Base-by-base conservation (phyloP, 2,329 filamentous ascomycete genomes). In the Chalaropsis thielavioides region DNA sequence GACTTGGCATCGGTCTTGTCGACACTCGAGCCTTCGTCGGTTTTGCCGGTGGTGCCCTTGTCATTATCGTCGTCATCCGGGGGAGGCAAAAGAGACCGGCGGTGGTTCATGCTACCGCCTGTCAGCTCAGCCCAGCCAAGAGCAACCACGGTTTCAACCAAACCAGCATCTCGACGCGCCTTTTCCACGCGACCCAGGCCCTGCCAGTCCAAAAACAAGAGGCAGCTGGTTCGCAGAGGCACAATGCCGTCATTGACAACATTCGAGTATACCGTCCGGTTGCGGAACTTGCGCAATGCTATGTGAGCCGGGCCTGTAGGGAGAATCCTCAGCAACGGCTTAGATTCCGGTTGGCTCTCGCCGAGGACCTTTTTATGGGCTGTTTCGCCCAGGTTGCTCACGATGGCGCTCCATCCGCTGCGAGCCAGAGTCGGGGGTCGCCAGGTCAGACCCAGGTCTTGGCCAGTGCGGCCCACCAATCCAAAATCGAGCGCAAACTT, bases 201-300 rank as follows among this genome's bases (percentile, higher is more conserved):
- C 75, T 92, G 88, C 94, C 94, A 99, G 73, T 99, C 94, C 1
- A 99, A 78, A 71, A 99, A 99, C 5, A 99, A 76, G n/a, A 99
- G 78, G 74, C 92, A 99, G 68, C 92, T 97, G 3, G 94, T 99
- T 24, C 94, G 85, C 41, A 99, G 77, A 2, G 94, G 94, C 3
- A 99, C 94, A 69, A 99, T 96, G 2, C 92, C 92, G 75, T 97
- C 92, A 72, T 97, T 97, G 69, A 97, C 92, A 13, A 97, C 92
- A 71, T 97, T 97, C 1, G 92, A 96, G 73, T 97, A 97, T 1
- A 96, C 80, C 0, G 94, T 97, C 17, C 92, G 82, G 73, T 95
- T 95, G 24, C 90, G 81, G 74, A 97, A 97, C 75, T 89, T 90
- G 72, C 88, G 86, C 49, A 97, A 76, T 0, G 92, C 92, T 64